phyloP scores from a whole-genome alignment of 2,329 filamentous ascomycete genomes.

The Venturia oleaginea region DNA sequence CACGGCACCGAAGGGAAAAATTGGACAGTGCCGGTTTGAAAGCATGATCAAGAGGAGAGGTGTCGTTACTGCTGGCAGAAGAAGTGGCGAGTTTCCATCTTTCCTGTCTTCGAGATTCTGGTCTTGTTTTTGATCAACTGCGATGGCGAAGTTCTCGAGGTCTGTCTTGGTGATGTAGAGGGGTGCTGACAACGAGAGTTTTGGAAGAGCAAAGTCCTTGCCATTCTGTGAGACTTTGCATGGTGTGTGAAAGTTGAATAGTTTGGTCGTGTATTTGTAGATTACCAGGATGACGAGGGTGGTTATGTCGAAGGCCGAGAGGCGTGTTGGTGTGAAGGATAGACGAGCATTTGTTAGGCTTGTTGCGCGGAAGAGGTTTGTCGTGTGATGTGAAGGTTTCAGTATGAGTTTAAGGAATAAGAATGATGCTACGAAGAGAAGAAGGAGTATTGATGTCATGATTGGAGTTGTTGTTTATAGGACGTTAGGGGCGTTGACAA shows the following conservation, averaged over 20 bases:
- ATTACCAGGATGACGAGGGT: not conserved
- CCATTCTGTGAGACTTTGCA: not conserved
- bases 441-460: not conserved
- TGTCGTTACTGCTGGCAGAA: not conserved
- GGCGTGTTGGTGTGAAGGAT: not conserved
- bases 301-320: not conserved
- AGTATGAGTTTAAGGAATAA: not conserved
- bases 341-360: not conserved
- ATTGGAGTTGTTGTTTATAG: not conserved
- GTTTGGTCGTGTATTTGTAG: not conserved
- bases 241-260: not conserved
- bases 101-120: not conserved
- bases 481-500: not conserved
- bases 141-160: not conserved
- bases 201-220: not conserved
- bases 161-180: not conserved
- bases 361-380: not conserved
- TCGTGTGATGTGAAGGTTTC: not conserved
- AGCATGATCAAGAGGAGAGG: not conserved
- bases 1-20: not conserved
- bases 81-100: not conserved
- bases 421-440: not conserved
- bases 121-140: not conserved
- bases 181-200: not conserved
- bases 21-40: not conserved